phyloP scores from a whole-genome alignment of 2,329 filamentous ascomycete species.

The Fusarium oligoseptatum region DNA sequence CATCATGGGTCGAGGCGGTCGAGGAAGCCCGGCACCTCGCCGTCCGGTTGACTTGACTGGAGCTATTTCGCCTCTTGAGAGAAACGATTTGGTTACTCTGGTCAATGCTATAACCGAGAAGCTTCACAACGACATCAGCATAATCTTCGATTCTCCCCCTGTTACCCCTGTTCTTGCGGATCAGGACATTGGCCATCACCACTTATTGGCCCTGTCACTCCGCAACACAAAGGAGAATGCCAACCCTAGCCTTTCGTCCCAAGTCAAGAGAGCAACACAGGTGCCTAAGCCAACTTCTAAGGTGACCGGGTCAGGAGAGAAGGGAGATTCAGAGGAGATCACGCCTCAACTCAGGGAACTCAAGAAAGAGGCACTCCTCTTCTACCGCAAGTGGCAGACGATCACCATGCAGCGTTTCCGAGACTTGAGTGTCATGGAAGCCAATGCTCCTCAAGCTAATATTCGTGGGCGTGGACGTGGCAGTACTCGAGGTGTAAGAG shows the following conservation, averaged over 20 bases:
- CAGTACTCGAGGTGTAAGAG: conserved; percentile 44
- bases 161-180: conserved; percentile 49
- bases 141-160: conserved; percentile 64
- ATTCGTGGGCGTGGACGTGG: conserved; percentile 54
- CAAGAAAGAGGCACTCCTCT: conserved; percentile 75
- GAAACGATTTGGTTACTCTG: conserved; percentile 65
- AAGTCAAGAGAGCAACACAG: conserved; percentile 8
- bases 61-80: conserved; percentile 62
- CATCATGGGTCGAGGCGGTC: conserved; percentile 57
- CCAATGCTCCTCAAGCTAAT: conserved; percentile 40
- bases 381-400: conserved; percentile 86
- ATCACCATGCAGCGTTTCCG: conserved; percentile 77
- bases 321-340: conserved; percentile 53
- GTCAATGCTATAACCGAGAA: conserved; percentile 66
- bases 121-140: conserved; percentile 66
- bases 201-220: conserved; percentile 54
- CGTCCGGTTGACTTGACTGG: conserved; percentile 66
- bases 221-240: conserved; percentile 46
- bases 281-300: conserved; percentile 43
- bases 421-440: conserved; percentile 71
- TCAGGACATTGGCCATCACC: conserved; percentile 49
- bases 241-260: conserved; percentile 9
- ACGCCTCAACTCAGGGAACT: conserved; percentile 70
- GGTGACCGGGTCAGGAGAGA: conserved; percentile 47
- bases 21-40: conserved; percentile 52